A percentile compares a stretch with the other conserved stretches of the same genome.
Conservation (phyloP, 306 rosid genomes). For the Glycine soja region DNA sequence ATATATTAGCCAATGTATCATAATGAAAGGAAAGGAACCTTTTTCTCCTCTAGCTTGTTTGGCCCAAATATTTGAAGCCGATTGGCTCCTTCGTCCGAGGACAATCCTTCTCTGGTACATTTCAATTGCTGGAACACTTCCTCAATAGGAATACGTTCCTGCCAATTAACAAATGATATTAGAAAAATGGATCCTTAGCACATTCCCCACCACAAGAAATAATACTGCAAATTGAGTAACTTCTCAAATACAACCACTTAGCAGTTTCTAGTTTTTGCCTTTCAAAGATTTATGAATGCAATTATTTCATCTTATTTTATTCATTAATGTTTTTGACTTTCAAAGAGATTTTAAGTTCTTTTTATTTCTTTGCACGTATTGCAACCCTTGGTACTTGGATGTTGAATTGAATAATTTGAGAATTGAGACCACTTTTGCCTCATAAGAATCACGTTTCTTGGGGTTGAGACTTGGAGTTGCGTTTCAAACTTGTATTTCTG, state of each 20-base stretch:
- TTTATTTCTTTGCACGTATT: no score
- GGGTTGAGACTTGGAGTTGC: background rate
- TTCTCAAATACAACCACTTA: background rate
- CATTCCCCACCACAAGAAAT: no score
- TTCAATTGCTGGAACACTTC: conserved; percentile 92
- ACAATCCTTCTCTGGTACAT: conserved; percentile 83
- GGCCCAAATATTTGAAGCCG: conserved; percentile 95
- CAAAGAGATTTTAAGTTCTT: background rate
- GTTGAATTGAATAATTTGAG: background rate
- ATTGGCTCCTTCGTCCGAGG: conserved; percentile 75
- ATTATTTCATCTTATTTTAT: background rate
- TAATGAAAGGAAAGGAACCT: conserved; percentile 53
- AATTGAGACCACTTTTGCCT: no score
- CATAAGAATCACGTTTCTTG: no score
- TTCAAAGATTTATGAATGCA: background rate
- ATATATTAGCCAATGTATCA: background rate
- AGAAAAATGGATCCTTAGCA: no score
- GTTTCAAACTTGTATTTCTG: background rate
- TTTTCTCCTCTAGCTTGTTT: conserved; percentile 97
- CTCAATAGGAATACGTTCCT: conserved; percentile 93
- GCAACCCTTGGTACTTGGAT: background rate
- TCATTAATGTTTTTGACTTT: background rate
- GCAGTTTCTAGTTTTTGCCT: no score
- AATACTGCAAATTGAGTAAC: background rate
- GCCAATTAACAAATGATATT: conserved; percentile 34